A percentile compares a stretch with the other conserved stretches of the same genome.
These are phyloP conservation scores for Calocybe indica DNA, from an alignment of 768 basidiomycete species.

Conservation along the genomic window DNA sequence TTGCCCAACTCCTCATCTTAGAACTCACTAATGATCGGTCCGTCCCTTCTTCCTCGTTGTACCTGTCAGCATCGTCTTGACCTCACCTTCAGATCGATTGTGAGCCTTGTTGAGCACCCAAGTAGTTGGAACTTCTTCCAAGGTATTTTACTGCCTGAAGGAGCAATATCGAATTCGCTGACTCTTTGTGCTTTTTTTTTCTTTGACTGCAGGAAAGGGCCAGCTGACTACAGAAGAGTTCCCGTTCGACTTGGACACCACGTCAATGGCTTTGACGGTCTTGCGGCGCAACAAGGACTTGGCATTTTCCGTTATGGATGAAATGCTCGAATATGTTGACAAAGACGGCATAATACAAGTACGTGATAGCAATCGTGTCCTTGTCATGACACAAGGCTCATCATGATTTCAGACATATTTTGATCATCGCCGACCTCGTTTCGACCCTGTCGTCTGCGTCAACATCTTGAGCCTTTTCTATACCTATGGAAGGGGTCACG, in stretches of 20 bases:
- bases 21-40: slow-evolving; percentile 44
- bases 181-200: background rate
- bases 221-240: slow-evolving; percentile 42
- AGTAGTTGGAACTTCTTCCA: slow-evolving; percentile 53
- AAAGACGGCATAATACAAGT: slow-evolving; percentile 48
- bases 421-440: slow-evolving; percentile 41
- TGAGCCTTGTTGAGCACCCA: slow-evolving; percentile 34
- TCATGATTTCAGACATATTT: slow-evolving; percentile 40
- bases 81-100: slow-evolving; percentile 29
- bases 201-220: slow-evolving; percentile 23
- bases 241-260: slow-evolving; percentile 54
- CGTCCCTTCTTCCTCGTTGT: slow-evolving; percentile 1
- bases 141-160: slow-evolving; percentile 17
- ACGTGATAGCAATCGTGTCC: slow-evolving; percentile 2
- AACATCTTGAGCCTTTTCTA: slow-evolving; percentile 47
- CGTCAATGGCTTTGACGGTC: slow-evolving; percentile 46
- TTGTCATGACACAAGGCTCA: slow-evolving; percentile 1
- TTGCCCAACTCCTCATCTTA: slow-evolving; percentile 52
- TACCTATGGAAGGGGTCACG: slow-evolving; percentile 38
- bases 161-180: background rate
- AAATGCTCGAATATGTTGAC: slow-evolving; percentile 47
- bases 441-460: slow-evolving; percentile 49
- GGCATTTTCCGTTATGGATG: slow-evolving; percentile 43
- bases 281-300: slow-evolving; percentile 23
- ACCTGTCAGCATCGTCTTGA: background rate